These are phyloP conservation scores for Ganoderma resinaceum DNA, from an alignment of 1,284 basidiomycete species.

Conservation along the genomic window DNA sequence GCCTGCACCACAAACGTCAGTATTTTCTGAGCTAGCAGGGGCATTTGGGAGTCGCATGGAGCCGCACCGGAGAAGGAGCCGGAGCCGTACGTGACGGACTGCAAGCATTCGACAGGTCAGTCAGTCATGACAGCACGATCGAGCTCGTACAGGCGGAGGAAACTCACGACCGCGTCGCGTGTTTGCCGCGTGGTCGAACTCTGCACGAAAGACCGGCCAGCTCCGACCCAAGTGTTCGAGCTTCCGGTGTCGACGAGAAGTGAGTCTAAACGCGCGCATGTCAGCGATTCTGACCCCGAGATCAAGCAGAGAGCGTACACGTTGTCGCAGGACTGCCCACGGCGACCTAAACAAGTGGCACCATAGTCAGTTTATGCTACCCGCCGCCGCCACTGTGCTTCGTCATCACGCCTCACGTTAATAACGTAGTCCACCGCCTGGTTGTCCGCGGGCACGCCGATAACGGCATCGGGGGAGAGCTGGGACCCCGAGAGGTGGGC, in stretches of 20 bases:
- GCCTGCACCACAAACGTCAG: slow-evolving; percentile 27
- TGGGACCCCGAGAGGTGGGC: slow-evolving; percentile 22
- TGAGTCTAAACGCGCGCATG: slow-evolving; percentile 29
- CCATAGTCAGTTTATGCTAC: neutral
- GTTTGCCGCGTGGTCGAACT: slow-evolving; percentile 55
- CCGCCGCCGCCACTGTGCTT: neutral
- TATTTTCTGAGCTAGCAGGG: neutral
- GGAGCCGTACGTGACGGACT: slow-evolving; percentile 61
- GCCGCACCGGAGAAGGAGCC: slow-evolving; percentile 55
- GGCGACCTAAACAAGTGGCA: slow-evolving; percentile 34
- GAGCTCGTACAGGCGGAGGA: neutral
- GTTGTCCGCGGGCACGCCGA: slow-evolving; percentile 50
- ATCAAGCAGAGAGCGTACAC: slow-evolving; percentile 35
- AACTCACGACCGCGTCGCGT: slow-evolving; percentile 45
- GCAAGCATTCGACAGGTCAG: neutral
- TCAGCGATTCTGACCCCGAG: neutral
- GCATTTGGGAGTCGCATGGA: neutral
- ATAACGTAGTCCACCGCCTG: slow-evolving; percentile 41
- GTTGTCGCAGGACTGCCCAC: slow-evolving; percentile 44
- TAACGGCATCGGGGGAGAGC: slow-evolving; percentile 23
- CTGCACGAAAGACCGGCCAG: slow-evolving; percentile 50
- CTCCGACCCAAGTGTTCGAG: slow-evolving; percentile 76
- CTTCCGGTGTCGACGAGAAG: slow-evolving; percentile 43
- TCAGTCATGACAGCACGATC: neutral
- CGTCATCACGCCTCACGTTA: slow-evolving; percentile 27